Base-by-base conservation (phyloP, 768 basidiomycete genomes). In the Mycena venus region DNA sequence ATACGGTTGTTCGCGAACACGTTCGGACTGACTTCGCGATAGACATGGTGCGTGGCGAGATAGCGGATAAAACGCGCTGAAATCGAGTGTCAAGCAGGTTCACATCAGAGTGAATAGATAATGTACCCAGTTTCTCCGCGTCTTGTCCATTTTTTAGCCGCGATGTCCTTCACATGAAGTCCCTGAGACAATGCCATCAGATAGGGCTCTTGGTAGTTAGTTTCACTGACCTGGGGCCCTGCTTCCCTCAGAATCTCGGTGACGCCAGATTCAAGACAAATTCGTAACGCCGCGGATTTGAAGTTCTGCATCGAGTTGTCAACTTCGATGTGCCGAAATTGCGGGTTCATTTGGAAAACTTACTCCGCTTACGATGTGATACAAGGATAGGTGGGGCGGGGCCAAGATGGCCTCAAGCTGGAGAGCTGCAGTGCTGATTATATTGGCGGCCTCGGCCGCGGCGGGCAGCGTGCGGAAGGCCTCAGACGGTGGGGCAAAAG, bases 161-260 rank as follows among this genome's bases (percentile, higher is more conserved):
- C 83, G 36, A 86, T 86, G 15, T 83, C 82, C 9, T 77, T 65
- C 19, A 85, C 80, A 61, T 85, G 85, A 27, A 83, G 68, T 5
- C 83, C 83, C 82, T 83, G 44, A n/a, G 15, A 64, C 10, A 19
- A 31, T 12, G 32, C 4, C 15, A 59, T 19, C 21, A 53, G 60
- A 29, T 7, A 19, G 9, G 11, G 9, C 31, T 21, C 0, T 4
- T 40, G 8, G 6, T 2, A 29, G 25, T 29, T 10, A 44, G 42
- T 8, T 2, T 19, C 23, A 55, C 68, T 8, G 53, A 83, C 85
- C 53, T 83, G 59, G 3, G 82, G 79, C 19, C 87, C 87, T 15
- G 83, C 86, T 65, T 86, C 86, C 1, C 84, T 80, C 17, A 88
- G 73, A 4, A 88, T 85, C 68, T 87, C 86, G 1, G 82, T 83